Evolutionary conservation across 164 flowering plant species (phyloP).

Genomic region (Sedum album): DNA sequence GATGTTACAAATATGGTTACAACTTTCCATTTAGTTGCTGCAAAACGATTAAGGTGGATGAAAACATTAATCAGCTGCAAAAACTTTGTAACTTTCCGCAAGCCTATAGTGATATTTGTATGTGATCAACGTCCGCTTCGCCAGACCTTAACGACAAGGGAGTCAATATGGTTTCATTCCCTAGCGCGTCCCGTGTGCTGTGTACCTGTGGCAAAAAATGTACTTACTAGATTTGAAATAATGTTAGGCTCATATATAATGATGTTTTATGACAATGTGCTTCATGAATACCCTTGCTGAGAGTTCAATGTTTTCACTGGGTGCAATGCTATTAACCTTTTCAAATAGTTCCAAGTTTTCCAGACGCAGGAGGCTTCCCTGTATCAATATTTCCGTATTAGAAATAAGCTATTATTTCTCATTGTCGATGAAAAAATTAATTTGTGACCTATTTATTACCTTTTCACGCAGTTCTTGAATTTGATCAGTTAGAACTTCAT

Average conservation of each 20-base stretch:
- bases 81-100: neutral
- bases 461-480: neutral
- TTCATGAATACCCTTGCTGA: conserved; percentile 23
- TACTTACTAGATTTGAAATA: neutral
- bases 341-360: conserved; percentile 29
- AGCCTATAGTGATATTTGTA: conserved; percentile 1
- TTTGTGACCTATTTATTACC: neutral
- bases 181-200: conserved; percentile 14
- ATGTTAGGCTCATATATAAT: neutral
- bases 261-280: neutral
- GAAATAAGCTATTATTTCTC: too few relatives aligned
- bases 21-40: too few relatives aligned
- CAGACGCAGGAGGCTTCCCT: conserved; percentile 26
- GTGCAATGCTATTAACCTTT: conserved; percentile 21
- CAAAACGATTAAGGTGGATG: too few relatives aligned
- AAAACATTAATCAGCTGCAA: too few relatives aligned
- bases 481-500: neutral
- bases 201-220: conserved; percentile 20
- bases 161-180: neutral
- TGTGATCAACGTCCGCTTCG: neutral
- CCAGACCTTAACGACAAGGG: neutral
- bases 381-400: neutral
- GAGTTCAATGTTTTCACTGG: conserved; percentile 23
- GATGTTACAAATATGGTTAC: too few relatives aligned
- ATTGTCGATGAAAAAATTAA: neutral